A percentile compares a stretch with the other conserved stretches of the same genome.
phyloP scores from a whole-genome alignment of 345 rosid species.

The Salix exigua region DNA sequence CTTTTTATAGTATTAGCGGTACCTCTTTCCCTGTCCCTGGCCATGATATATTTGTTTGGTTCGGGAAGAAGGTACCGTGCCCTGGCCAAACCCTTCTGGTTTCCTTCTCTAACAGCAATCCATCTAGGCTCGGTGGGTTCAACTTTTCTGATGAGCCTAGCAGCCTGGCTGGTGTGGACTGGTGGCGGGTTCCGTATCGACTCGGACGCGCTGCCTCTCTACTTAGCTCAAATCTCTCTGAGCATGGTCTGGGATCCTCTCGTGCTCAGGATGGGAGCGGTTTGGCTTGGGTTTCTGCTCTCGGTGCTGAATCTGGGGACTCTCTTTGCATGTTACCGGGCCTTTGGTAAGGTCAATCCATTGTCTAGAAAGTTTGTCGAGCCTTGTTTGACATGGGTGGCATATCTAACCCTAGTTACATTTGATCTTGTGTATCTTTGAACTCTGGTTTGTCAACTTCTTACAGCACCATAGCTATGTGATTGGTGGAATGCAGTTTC shows the following conservation, averaged over 20 bases:
- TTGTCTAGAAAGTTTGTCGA: slow-evolving; percentile 21
- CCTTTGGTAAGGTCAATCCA: slow-evolving; percentile 23
- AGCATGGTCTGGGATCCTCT: slow-evolving; percentile 40
- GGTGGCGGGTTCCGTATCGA: slow-evolving; percentile 18
- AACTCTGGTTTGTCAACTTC: background rate
- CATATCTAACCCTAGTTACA: slow-evolving; percentile 25
- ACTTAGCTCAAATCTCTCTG: slow-evolving; percentile 23
- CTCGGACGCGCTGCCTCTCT: slow-evolving; percentile 31
- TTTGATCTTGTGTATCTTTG: slow-evolving; percentile 17
- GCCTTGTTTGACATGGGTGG: slow-evolving; percentile 38
- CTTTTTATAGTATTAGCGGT: slow-evolving; percentile 1
- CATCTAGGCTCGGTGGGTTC: slow-evolving; percentile 27
- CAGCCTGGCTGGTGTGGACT: slow-evolving; percentile 38
- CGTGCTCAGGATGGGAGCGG: slow-evolving; percentile 28
- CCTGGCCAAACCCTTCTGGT: slow-evolving; percentile 27
- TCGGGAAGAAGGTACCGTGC: slow-evolving; percentile 24
- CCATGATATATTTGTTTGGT: slow-evolving; percentile 29
- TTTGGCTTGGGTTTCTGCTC: slow-evolving; percentile 24
- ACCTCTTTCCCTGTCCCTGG: slow-evolving; percentile 19
- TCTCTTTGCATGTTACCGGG: slow-evolving; percentile 18
- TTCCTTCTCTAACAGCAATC: slow-evolving; percentile 32
- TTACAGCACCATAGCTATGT: too few relatives aligned
- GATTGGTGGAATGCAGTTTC: too few relatives aligned
- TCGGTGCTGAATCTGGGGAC: slow-evolving; percentile 29
- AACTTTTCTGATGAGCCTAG: slow-evolving; percentile 34